Conservation (phyloP, 2,329 filamentous ascomycete genomes). For the Beauveria scarabaeidicola region DNA sequence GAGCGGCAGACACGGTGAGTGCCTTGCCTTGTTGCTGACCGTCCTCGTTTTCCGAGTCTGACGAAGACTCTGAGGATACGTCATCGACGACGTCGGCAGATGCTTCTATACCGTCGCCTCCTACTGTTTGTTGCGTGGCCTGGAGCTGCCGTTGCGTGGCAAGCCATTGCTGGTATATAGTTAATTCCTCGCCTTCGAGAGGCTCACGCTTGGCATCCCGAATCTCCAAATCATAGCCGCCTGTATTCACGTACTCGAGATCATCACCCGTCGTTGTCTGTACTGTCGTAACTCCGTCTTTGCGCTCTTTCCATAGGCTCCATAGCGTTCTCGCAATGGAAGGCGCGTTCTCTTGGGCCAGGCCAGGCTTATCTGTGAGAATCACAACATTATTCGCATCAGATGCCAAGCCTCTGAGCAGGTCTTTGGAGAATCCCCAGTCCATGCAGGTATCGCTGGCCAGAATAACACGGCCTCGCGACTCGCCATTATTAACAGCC, state of each 20-base stretch:
- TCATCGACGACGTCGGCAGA: conserved; percentile 72
- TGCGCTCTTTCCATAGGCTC: conserved; percentile 66
- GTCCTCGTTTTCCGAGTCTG: conserved; percentile 81
- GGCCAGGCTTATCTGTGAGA: conserved; percentile 65
- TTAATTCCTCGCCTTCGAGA: conserved; percentile 66
- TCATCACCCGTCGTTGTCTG: conserved; percentile 45
- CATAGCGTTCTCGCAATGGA: conserved; percentile 70
- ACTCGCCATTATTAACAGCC: conserved; percentile 30
- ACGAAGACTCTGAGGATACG: conserved; percentile 75
- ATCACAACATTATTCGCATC: conserved; percentile 78
- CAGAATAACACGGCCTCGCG: conserved; percentile 65
- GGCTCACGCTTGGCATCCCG: conserved; percentile 53
- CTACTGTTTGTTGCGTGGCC: conserved; percentile 65
- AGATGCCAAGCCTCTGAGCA: conserved; percentile 64
- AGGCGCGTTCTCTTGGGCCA: conserved; percentile 30
- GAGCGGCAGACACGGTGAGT: conserved; percentile 76
- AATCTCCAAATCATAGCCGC: conserved; percentile 53
- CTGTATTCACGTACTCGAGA: conserved; percentile 58
- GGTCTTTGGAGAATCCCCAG: conserved; percentile 87
- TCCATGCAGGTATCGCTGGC: conserved; percentile 85
- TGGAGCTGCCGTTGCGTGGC: conserved; percentile 82
- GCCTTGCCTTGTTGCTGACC: conserved; percentile 86
- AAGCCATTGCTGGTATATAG: conserved; percentile 84
- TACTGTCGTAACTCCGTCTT: conserved; percentile 54
- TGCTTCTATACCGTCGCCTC: conserved; percentile 58